These are phyloP conservation scores for Hypholoma fasciculare DNA, from an alignment of 768 basidiomycete species.

Conservation along the genomic window DNA sequence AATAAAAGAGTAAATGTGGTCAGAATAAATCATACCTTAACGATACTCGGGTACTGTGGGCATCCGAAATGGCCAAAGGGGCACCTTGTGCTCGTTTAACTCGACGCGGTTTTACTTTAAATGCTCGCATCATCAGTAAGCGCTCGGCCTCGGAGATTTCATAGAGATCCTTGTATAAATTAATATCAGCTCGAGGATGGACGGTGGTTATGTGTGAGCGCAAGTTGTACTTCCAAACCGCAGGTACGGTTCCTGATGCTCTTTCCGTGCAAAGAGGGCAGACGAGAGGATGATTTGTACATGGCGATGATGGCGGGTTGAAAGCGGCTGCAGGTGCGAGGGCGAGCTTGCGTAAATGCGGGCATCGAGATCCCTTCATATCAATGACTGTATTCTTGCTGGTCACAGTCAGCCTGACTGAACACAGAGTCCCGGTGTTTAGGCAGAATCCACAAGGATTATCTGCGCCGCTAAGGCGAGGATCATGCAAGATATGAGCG, in stretches of 20 bases:
- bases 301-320: not conserved
- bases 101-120: not conserved
- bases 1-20: not conserved
- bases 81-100: not conserved
- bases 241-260: not conserved
- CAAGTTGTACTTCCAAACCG: constrained; percentile 12
- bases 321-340: not conserved
- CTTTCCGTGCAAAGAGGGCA: not conserved
- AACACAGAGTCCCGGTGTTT: not conserved
- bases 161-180: not conserved
- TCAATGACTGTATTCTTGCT: not conserved
- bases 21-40: not conserved
- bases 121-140: not conserved
- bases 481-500: constrained; percentile 8
- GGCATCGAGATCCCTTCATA: constrained; percentile 7
- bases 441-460: constrained; percentile 10
- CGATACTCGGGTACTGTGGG: not conserved
- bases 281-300: constrained; percentile 9
- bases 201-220: not conserved
- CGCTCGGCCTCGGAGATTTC: not conserved
- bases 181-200: constrained; percentile 4
- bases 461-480: not conserved
- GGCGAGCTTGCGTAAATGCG: not conserved
- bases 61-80: not conserved
- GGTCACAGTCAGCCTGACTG: not conserved